Percentiles rank a stretch among this genome's conserved stretches.
Evolutionary conservation across 2,329 filamentous ascomycete species (phyloP).

Genomic region (Penicillium sp.): DNA sequence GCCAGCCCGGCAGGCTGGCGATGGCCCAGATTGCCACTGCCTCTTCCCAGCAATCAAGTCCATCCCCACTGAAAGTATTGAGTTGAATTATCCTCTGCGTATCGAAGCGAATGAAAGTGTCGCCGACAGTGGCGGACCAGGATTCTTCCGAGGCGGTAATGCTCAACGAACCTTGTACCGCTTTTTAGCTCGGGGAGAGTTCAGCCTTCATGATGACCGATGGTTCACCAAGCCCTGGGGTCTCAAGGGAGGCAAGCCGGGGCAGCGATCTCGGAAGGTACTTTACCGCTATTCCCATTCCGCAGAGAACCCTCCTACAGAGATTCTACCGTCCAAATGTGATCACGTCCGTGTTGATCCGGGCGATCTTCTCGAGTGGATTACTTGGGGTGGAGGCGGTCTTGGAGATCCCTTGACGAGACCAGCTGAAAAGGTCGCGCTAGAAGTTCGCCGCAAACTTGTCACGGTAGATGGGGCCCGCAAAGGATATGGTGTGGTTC

Average conservation of each 20-base stretch:
- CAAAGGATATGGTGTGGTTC: constrained; percentile 48
- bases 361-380: constrained; percentile 52
- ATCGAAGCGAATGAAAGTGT: constrained; percentile 52
- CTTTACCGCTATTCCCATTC: constrained; percentile 45
- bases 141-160: constrained; percentile 51
- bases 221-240: constrained; percentile 55
- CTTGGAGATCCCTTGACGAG: constrained; percentile 50
- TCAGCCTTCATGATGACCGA: constrained; percentile 51
- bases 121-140: constrained; percentile 50
- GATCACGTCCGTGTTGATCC: constrained; percentile 49
- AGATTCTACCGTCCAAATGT: constrained; percentile 48
- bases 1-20: constrained; percentile 48
- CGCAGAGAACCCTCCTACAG: constrained; percentile 29
- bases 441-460: constrained; percentile 48
- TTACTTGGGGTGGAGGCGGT: constrained; percentile 53
- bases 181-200: constrained; percentile 48
- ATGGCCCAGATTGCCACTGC: constrained; percentile 53
- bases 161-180: constrained; percentile 51
- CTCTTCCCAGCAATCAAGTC: constrained; percentile 54
- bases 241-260: constrained; percentile 49
- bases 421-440: constrained; percentile 45
- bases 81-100: constrained; percentile 50
- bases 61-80: constrained; percentile 51
- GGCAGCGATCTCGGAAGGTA: constrained; percentile 44
- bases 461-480: constrained; percentile 46